Evolutionary conservation across 176 grass and related monocot genomes (phyloP).

Genomic region (Zea mays): Zm-B73-REFERENCE-NAM-5.0 NC_050101.1:89023501-89024000

Average conservation of each 20-base stretch:
- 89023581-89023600: constrained; percentile 42
- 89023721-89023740: constrained; percentile 59
- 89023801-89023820: constrained; percentile 57
- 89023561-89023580: constrained; percentile 49
- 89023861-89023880: constrained; percentile 58
- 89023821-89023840: constrained; percentile 50
- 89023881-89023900: constrained; percentile 86
- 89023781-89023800: constrained; percentile 70
- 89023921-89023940: constrained; percentile 79
- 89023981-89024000: constrained; percentile 47
- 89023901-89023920: constrained; percentile 71
- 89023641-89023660: constrained; percentile 61
- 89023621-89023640: constrained; percentile 47
- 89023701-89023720: constrained; percentile 67
- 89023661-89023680: constrained; percentile 74
- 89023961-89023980: constrained; percentile 56
- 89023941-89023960: constrained; percentile 64
- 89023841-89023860: constrained; percentile 53
- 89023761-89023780: constrained; percentile 76
- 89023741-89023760: constrained; percentile 72
- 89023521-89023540: constrained; percentile 52
- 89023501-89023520: constrained; percentile 48
- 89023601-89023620: constrained; percentile 66
- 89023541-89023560: constrained; percentile 53
- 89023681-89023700: constrained; percentile 54